Percentiles rank a stretch among this genome's conserved stretches.
phyloP scores from a whole-genome alignment of 108 stramenopile species.

The Stephanodiscus minutulus region DNA sequence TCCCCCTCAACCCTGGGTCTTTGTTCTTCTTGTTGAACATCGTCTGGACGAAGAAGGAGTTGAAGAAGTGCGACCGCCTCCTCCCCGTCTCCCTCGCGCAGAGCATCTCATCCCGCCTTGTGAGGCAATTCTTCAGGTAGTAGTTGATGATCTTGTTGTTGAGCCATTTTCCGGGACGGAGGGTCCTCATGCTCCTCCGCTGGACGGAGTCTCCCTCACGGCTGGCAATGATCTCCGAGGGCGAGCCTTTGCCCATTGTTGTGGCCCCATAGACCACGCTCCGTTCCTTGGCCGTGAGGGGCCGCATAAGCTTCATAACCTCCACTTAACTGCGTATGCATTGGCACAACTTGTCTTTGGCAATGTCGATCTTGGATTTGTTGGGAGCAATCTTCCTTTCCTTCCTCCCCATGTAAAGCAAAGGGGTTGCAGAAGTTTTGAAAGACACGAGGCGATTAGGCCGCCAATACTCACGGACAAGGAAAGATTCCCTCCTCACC shows the following conservation, averaged over 20 bases:
- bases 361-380: too few relatives aligned
- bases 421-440: too few relatives aligned
- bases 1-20: slow-evolving; percentile 52
- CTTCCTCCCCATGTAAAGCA: too few relatives aligned
- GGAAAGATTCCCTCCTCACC: too few relatives aligned
- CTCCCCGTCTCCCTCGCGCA: slow-evolving; percentile 59
- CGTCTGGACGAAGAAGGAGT: slow-evolving; percentile 94
- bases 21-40: slow-evolving; percentile 75
- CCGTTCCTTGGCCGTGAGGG: slow-evolving; percentile 65
- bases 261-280: slow-evolving; percentile 54
- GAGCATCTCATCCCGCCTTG: slow-evolving; percentile 78
- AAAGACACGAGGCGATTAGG: too few relatives aligned
- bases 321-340: too few relatives aligned
- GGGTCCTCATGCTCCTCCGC: slow-evolving; percentile 61
- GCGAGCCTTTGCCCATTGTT: slow-evolving; percentile 53
- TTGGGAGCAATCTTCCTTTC: too few relatives aligned
- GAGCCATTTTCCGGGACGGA: slow-evolving; percentile 87
- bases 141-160: slow-evolving; percentile 98
- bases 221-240: slow-evolving; percentile 56
- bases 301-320: slow-evolving; percentile 61
- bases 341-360: too few relatives aligned
- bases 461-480: too few relatives aligned
- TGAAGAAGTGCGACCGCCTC: slow-evolving; percentile 89
- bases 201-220: slow-evolving; percentile 70
- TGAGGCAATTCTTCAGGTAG: slow-evolving; percentile 82